Conservation (phyloP, 306 rosid species). For the Quercus suber region DNA sequence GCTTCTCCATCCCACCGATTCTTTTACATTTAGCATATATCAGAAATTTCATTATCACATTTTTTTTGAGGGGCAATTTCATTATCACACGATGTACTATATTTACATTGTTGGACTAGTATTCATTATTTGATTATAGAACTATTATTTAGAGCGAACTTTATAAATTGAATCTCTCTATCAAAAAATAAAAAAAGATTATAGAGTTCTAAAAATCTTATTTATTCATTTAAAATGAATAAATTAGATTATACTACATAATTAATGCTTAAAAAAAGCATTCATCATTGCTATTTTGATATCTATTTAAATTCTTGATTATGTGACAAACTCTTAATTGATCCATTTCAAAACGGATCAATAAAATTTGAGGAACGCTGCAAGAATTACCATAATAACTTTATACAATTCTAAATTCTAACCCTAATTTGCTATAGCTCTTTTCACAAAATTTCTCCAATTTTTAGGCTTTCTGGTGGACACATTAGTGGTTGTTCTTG, state of each 20-base stretch:
- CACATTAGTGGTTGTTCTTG: background rate
- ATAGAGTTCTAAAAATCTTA: fast-evolving
- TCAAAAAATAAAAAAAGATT: background rate
- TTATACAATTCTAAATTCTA: too few relatives aligned
- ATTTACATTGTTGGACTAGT: background rate
- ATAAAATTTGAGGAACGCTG: too few relatives aligned
- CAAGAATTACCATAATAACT: too few relatives aligned
- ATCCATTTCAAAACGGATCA: too few relatives aligned
- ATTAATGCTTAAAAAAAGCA: too few relatives aligned
- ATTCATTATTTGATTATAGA: too few relatives aligned
- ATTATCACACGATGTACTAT: too few relatives aligned
- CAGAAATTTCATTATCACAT: background rate
- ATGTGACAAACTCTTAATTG: too few relatives aligned
- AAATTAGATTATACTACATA: too few relatives aligned
- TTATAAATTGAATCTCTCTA: fast-evolving
- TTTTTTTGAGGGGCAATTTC: background rate
- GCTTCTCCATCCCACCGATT: background rate
- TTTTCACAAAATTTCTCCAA: background rate
- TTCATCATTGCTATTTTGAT: too few relatives aligned
- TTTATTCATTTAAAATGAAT: too few relatives aligned
- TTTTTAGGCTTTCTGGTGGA: background rate
- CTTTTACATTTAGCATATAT: background rate
- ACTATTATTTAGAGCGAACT: fast-evolving
- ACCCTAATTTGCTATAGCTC: background rate
- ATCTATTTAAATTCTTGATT: too few relatives aligned